Percentiles rank a stretch among this genome's conserved stretches.
phyloP scores from a whole-genome alignment of 805 yeast genomes.

The Kluyveromyces lactis region DNA sequence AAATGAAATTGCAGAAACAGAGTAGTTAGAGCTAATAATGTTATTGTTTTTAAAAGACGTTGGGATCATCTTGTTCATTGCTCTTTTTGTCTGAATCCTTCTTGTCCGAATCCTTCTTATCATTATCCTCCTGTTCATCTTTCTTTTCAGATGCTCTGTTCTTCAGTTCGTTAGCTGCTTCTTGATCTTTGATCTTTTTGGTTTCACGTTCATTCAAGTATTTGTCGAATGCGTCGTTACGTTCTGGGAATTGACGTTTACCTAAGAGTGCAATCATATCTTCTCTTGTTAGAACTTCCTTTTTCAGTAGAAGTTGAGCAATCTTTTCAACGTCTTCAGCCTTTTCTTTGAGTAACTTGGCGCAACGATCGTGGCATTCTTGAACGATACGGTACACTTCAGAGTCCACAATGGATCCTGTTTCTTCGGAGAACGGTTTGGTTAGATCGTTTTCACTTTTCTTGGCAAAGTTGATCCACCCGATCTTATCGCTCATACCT shows the following conservation, averaged over 20 bases:
- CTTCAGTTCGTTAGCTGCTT: conserved; percentile 8
- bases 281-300: conserved; percentile 88
- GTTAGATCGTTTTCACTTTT: conserved; percentile 65
- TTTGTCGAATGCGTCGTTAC: conserved; percentile 69
- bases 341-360: conserved; percentile 56
- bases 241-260: conserved; percentile 84
- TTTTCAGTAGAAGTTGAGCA: conserved; percentile 75
- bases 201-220: conserved; percentile 25
- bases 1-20: too few species aligned
- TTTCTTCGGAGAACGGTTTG: conserved; percentile 85
- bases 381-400: conserved; percentile 75
- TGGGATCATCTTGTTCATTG: not conserved
- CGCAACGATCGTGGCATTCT: conserved; percentile 69
- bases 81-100: not conserved
- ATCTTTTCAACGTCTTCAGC: conserved; percentile 71
- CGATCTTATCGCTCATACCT: conserved; percentile 82
- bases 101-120: not conserved
- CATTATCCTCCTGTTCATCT: not conserved
- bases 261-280: conserved; percentile 89
- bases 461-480: conserved; percentile 54
- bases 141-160: not conserved
- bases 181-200: conserved; percentile 18
- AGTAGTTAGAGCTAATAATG: too few species aligned
- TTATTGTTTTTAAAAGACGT: not conserved
- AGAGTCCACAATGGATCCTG: conserved; percentile 69